Conservation (phyloP, 345 rosid genomes). For the Combretum micranthum region DNA sequence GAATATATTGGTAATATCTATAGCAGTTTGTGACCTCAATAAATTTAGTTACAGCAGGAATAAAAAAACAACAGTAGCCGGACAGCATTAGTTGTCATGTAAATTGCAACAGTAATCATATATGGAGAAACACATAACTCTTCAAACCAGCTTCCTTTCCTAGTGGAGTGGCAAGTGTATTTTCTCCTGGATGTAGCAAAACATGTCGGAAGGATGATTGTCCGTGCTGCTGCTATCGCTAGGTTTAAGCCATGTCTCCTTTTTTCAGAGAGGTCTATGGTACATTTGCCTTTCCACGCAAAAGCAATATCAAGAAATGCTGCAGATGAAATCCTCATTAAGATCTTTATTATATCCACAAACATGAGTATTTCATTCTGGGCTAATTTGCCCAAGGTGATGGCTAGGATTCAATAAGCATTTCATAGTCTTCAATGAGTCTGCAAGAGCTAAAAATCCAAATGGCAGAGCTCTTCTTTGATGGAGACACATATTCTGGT, state of each 20-base stretch:
- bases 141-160: slow-evolving; percentile 66
- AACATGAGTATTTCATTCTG: no score
- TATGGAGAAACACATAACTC: slow-evolving; percentile 76
- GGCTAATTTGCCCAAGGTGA: no score
- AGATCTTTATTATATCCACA: slow-evolving; percentile 4
- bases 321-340: slow-evolving; percentile 26
- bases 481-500: no score
- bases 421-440: no score
- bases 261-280: slow-evolving; percentile 55
- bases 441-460: no score
- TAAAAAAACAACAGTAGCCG: slow-evolving; percentile 77
- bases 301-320: slow-evolving; percentile 77
- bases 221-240: slow-evolving; percentile 68
- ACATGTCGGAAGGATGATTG: slow-evolving; percentile 64
- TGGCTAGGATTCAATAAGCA: no score
- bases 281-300: slow-evolving; percentile 73
- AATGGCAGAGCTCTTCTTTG: no score
- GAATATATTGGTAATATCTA: slow-evolving; percentile 47
- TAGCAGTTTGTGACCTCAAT: slow-evolving; percentile 68
- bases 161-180: slow-evolving; percentile 66
- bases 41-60: slow-evolving; percentile 73
- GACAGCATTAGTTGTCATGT: slow-evolving; percentile 59
- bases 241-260: slow-evolving; percentile 61
- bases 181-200: slow-evolving; percentile 71
- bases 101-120: slow-evolving; percentile 73